Evolutionary conservation across 352 stramenopile genomes (phyloP).

Genomic region (Thraustotheca clavata): DNA sequence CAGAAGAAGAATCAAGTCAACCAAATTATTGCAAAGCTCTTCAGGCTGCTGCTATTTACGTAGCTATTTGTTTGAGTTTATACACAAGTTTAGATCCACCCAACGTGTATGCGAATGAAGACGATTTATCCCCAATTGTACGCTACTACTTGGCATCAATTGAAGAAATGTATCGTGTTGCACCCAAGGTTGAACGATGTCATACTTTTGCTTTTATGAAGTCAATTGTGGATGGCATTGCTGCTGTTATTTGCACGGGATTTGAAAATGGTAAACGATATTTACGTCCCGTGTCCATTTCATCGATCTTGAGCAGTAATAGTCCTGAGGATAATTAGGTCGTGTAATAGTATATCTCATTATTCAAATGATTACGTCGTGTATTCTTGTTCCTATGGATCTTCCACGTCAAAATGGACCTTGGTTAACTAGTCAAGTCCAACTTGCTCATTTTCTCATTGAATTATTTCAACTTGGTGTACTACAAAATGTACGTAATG

Average conservation of each 20-base stretch:
- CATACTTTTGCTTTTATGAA: slow-evolving; percentile 23
- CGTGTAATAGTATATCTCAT: neutral
- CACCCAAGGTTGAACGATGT: neutral
- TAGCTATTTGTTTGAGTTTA: slow-evolving; percentile 14
- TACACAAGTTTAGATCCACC: neutral
- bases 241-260: slow-evolving; percentile 15
- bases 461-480: neutral
- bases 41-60: slow-evolving; percentile 18
- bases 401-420: neutral
- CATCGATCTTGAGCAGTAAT: neutral
- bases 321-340: neutral
- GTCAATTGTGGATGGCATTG: slow-evolving; percentile 22
- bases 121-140: slow-evolving; percentile 10
- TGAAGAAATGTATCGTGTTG: neutral
- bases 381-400: neutral
- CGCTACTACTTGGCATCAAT: slow-evolving; percentile 10
- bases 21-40: slow-evolving; percentile 18
- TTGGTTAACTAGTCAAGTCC: slow-evolving; percentile 4
- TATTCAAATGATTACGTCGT: neutral
- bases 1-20: slow-evolving; percentile 18
- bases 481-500: neutral
- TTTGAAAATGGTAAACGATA: slow-evolving; percentile 17
- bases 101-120: neutral
- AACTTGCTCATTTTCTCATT: slow-evolving; percentile 3
- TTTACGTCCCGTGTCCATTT: slow-evolving; percentile 4